Percentiles rank a stretch among this genome's conserved stretches.
Conservation (phyloP, 163 green algal species). For the Picocystis sp. region DNA sequence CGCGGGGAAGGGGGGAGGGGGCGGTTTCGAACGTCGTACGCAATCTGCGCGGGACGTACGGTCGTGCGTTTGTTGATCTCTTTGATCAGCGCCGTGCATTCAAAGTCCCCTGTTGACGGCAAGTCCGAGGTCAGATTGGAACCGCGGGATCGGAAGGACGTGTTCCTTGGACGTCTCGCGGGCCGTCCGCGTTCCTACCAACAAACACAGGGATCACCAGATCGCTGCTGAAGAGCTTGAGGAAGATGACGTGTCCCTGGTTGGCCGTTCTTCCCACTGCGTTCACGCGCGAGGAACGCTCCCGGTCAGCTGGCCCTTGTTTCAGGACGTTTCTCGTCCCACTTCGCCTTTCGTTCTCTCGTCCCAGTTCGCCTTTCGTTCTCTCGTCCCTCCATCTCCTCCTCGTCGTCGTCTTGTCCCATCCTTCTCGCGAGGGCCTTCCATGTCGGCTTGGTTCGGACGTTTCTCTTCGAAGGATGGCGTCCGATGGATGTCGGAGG, state of each 20-base stretch:
- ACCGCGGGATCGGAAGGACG: neutral
- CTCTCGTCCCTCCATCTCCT: too few species aligned
- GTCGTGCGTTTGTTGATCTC: conserved; percentile 27
- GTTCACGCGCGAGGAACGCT: neutral
- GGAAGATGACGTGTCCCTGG: conserved; percentile 22
- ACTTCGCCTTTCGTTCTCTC: too few species aligned
- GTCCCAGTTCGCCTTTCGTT: too few species aligned
- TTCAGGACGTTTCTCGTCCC: too few species aligned
- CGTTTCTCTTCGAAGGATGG: too few species aligned
- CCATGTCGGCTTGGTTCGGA: too few species aligned
- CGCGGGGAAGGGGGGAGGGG: neutral
- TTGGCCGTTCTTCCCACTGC: conserved; percentile 4
- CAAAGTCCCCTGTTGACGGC: conserved; percentile 20
- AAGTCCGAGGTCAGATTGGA: neutral
- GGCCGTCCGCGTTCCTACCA: neutral
- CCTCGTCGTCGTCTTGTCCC: too few species aligned
- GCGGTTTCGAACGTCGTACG: neutral
- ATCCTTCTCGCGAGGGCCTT: too few species aligned
- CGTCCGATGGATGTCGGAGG: too few species aligned
- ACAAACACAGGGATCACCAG: conserved; percentile 7
- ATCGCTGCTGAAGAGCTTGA: conserved; percentile 18
- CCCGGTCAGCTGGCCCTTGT: too few species aligned
- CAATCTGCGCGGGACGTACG: conserved; percentile 8
- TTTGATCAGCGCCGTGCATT: conserved; percentile 24
- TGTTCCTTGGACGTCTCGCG: neutral